Evolutionary conservation across 495 filamentous ascomycete genomes (phyloP).

Genomic region (Poronia punctata): DNA sequence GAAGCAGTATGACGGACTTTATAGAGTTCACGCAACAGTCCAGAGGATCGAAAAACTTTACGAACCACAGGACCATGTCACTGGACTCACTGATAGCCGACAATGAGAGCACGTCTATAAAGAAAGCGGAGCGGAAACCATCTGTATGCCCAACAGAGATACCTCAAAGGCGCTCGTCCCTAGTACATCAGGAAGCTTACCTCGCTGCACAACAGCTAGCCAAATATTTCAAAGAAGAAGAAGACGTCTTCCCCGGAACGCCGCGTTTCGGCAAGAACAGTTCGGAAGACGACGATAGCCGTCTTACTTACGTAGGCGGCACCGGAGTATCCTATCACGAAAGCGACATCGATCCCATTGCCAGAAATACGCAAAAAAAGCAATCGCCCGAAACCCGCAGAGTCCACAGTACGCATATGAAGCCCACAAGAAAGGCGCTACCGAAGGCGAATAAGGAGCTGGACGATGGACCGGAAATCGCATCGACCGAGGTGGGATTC

Average conservation of each 20-base stretch:
- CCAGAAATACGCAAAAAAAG: too few relatives aligned
- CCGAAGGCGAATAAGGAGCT: background rate
- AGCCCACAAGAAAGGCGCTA: slow-evolving; percentile 12
- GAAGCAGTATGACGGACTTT: slow-evolving; percentile 7
- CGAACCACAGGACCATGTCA: background rate
- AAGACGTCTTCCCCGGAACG: slow-evolving; percentile 6
- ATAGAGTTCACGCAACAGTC: background rate
- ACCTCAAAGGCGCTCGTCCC: slow-evolving; percentile 5
- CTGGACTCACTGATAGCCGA: background rate
- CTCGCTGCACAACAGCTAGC: background rate
- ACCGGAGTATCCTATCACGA: too few relatives aligned
- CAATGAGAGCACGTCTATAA: background rate
- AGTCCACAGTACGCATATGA: slow-evolving; percentile 14
- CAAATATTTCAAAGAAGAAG: background rate
- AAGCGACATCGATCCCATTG: too few relatives aligned
- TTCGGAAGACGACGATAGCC: background rate
- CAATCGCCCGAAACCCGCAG: too few relatives aligned
- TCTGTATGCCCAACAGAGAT: background rate
- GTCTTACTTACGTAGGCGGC: background rate
- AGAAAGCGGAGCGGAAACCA: background rate
- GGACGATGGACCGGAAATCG: slow-evolving; percentile 10
- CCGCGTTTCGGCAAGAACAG: slow-evolving; percentile 3
- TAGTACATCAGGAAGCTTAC: background rate
- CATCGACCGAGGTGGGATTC: slow-evolving; percentile 17
- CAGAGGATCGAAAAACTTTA: background rate